phyloP scores from a whole-genome alignment of 257 asterid species.

The Solanum chilense region DNA sequence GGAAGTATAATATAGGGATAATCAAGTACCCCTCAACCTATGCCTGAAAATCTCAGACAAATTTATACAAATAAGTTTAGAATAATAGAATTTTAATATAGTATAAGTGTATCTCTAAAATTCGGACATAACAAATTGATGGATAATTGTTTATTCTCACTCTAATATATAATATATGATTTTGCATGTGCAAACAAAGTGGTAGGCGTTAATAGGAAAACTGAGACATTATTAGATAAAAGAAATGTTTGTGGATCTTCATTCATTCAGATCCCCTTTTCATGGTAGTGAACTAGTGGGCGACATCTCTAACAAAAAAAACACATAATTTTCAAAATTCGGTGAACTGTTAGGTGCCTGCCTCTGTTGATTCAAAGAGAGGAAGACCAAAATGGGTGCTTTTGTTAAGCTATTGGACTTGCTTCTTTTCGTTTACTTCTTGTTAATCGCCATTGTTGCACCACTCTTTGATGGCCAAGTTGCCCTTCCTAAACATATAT shows the following conservation, averaged over 20 bases:
- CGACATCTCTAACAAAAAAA: neutral
- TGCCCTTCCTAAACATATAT: slow-evolving; percentile 42
- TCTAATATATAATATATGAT: too few species aligned
- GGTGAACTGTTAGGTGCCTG: neutral
- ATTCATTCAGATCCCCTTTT: neutral
- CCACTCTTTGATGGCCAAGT: slow-evolving; percentile 76
- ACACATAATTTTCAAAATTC: neutral
- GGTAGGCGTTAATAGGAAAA: neutral
- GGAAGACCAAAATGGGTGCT: slow-evolving; percentile 30
- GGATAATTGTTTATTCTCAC: too few species aligned
- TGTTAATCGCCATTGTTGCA: slow-evolving; percentile 50
- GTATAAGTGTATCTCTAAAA: too few species aligned
- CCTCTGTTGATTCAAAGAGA: neutral
- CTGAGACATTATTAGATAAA: neutral
- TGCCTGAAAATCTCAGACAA: too few species aligned
- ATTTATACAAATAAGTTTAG: too few species aligned
- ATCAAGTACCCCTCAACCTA: too few species aligned
- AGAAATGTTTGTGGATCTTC: neutral
- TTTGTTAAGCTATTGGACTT: slow-evolving; percentile 43
- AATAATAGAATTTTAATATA: too few species aligned
- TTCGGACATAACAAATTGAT: too few species aligned
- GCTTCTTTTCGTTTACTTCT: slow-evolving; percentile 53
- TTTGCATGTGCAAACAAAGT: neutral
- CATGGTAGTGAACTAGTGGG: neutral
- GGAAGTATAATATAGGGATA: too few species aligned